Base-by-base conservation (phyloP, 331 rosid genomes). In the Saraca asoca region DNA sequence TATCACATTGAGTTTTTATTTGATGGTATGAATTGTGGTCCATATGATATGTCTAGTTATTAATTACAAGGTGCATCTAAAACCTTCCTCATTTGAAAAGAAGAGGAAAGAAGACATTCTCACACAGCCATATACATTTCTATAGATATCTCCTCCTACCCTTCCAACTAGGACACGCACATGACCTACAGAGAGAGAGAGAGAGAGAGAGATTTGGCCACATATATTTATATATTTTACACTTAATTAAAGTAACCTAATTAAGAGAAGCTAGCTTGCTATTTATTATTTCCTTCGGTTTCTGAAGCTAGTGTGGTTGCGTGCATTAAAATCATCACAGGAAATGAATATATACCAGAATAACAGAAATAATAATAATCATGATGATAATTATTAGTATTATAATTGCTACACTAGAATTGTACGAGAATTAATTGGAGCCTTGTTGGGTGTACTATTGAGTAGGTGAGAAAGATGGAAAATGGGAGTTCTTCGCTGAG, bases 51-150 rank as follows among this genome's bases (percentile, higher is more conserved):
- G 20, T 15, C 17, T 57, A 7, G 9, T 33, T 34, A 35, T 43
- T 35, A 57, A 69, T 69, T 41, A 33, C 31, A 38, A 33, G 58
- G 58, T n/a, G 15, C 58, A 69, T 57, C 18, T 35, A 17, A 64
- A 64, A 33, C 18, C 58, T 64, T 50, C 20, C 5, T 37, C 38
- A 50, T 50, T 50, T 50, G 37, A 35, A 29, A 65, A 65, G 70
- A 65, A 34, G 35, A n/a, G 41, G 18, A 19, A 37, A 14, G 58
- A 24, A 24, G 18, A 49, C 48, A 48, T 34, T 64, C 17, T 12
- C 5, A 59, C 50, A 41, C 44, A 58, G 49, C 64, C 12, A 59
- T 59, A 44, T 39, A 49, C 9, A 6, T 59, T 49, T 35, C 31
- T 16, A 7, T 14, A 58, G 38, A 38, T 31, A 9, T 8, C 9